Evolutionary conservation across 1,139 yeast species (phyloP).

Genomic region (Petasospora fabianii): DNA sequence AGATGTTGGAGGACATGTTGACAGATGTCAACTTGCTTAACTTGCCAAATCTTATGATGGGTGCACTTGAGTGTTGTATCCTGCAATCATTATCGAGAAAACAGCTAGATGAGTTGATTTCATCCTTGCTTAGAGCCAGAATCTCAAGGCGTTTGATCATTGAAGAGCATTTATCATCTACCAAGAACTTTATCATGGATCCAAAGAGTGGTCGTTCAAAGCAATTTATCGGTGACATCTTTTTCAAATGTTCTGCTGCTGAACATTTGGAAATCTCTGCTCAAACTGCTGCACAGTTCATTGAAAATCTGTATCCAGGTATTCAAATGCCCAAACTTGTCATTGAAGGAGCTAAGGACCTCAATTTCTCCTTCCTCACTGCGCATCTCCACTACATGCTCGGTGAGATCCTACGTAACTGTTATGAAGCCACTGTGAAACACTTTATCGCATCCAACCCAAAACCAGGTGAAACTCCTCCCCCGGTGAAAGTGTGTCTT

Average conservation of each 20-base stretch:
- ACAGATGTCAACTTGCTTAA: conserved; percentile 74
- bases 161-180: conserved; percentile 81
- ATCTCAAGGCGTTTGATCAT: conserved; percentile 86
- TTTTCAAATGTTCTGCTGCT: conserved; percentile 72
- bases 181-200: conserved; percentile 52
- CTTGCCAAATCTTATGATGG: conserved; percentile 88
- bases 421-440: conserved; percentile 73
- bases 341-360: conserved; percentile 59
- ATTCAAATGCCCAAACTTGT: conserved; percentile 69
- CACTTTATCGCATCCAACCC: conserved; percentile 35
- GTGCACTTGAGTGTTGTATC: conserved; percentile 78
- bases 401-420: conserved; percentile 83
- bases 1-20: conserved; percentile 55
- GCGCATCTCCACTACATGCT: conserved; percentile 82
- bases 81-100: conserved; percentile 57
- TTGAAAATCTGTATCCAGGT: conserved; percentile 46
- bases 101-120: conserved; percentile 67
- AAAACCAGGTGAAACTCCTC: conserved; percentile 29
- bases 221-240: conserved; percentile 76
- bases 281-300: conserved; percentile 44
- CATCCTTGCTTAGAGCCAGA: conserved; percentile 75
- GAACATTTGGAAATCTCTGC: conserved; percentile 61
- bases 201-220: conserved; percentile 28
- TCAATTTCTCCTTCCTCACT: conserved; percentile 76
- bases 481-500: conserved; percentile 69